Base-by-base conservation (phyloP, 306 rosid species). In the Gillenia trifoliata region DNA sequence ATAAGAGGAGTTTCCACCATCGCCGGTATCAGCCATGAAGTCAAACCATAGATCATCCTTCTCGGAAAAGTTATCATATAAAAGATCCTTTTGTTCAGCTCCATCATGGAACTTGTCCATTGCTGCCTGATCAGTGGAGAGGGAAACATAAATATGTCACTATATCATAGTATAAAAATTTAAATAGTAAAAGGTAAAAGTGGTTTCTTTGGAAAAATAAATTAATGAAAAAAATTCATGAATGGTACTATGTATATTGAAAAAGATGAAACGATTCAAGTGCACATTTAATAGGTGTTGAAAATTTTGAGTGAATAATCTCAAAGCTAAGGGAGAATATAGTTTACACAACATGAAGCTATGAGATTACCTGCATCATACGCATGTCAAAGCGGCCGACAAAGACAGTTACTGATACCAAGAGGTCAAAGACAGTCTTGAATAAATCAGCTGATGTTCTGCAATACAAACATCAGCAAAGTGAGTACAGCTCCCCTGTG, bases 331-430 rank as follows among this genome's bases (percentile, higher is more conserved):
- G 8, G 1, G 22, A 15, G 8, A 23, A 67, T 26, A 25, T 11
- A 30, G 45, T 57, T 26, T 64, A 64, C n/a, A 34, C 47, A 41
- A 23, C 29, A 67, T 7, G 56, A 67, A 67, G 19, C 23, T 55
- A 70, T 3, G 41, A 30, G 40, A 23, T 38, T 72, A 94, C 99
- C 93, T 94, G 99, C 99, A 94, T 94, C 97, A 92, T 94, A 68
- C 97, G 91, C 99, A 94, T 94, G 82, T 94, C 97, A 81, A 94
- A 94, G 78, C 99, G 99, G 69, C 97, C 99, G 71, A 94, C 95
- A 63, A 94, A 94, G 85, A 94, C 99, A 47, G 99, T 90, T 70
- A 94, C 97, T 56, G 97, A 92, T 78, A 92, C 99, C 64, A 94
- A 83, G 54, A 94, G 96, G 80, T 94, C 99, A 86, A 94, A 94